Percentiles rank a stretch among this genome's conserved stretches.
Conservation (phyloP, 108 stramenopile species). For the Nitzschia sp. region DNA sequence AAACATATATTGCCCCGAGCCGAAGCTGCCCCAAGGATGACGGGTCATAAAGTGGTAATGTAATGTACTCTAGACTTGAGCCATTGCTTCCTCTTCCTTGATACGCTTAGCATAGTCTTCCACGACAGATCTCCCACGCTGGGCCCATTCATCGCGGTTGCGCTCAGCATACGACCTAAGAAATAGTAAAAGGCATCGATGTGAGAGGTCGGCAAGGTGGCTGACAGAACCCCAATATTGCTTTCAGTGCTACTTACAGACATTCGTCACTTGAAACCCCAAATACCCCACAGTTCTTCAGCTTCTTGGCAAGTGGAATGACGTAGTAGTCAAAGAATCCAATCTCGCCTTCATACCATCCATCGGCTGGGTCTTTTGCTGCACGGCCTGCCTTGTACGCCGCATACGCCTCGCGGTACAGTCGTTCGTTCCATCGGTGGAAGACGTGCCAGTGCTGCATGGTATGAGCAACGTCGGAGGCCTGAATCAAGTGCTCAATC, state of each 20-base stretch:
- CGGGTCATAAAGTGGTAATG: no score
- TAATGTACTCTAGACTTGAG: no score
- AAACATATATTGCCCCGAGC: no score
- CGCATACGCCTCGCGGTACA: conserved; percentile 39
- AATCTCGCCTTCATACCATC: conserved; percentile 15
- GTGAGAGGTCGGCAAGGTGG: no score
- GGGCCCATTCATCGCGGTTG: neutral
- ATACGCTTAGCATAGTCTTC: neutral
- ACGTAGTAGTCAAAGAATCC: conserved; percentile 20
- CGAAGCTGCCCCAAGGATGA: no score
- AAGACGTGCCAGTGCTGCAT: conserved; percentile 53
- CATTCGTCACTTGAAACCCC: conserved; percentile 22
- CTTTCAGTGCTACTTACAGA: no score
- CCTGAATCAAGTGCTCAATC: conserved; percentile 50
- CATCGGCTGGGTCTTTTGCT: conserved; percentile 6
- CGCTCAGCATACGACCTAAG: conserved; percentile 2
- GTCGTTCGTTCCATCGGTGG: conserved; percentile 47
- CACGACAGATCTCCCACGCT: neutral
- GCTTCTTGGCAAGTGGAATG: conserved; percentile 22
- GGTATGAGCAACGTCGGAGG: conserved; percentile 44
- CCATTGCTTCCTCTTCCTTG: neutral
- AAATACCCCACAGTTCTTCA: conserved; percentile 24
- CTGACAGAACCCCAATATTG: no score
- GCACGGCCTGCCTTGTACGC: conserved; percentile 13
- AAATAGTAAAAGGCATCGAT: no score